phyloP scores from a whole-genome alignment of 495 filamentous ascomycete species.

The Aspergillus sclerotiicarbonarius region DNA sequence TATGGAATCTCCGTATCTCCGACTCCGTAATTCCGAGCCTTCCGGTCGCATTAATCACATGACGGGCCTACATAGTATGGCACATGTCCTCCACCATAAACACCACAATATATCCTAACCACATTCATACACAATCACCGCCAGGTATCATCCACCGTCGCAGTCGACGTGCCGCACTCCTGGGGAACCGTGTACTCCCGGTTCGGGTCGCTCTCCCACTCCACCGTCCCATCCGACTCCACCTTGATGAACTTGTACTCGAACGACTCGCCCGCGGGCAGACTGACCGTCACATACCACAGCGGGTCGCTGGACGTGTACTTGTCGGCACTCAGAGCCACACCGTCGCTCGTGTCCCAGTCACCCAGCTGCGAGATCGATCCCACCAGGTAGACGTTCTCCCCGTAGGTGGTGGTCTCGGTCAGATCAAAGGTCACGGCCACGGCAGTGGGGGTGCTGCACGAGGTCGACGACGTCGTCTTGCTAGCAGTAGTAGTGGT shows the following conservation, averaged over 20 bases:
- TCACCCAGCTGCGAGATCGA: slow-evolving; percentile 52
- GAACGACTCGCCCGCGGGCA: slow-evolving; percentile 53
- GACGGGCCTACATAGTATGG: neutral
- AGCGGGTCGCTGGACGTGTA: slow-evolving; percentile 57
- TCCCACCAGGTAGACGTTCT: slow-evolving; percentile 60
- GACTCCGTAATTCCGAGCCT: no score
- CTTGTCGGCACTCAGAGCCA: slow-evolving; percentile 49
- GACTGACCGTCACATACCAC: slow-evolving; percentile 53
- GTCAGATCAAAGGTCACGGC: slow-evolving; percentile 59
- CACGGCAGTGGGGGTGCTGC: slow-evolving; percentile 46
- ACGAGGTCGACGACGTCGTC: slow-evolving; percentile 27
- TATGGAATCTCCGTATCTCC: neutral
- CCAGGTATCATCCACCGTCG: slow-evolving; percentile 36
- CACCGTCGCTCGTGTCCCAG: slow-evolving; percentile 51
- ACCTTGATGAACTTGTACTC: slow-evolving; percentile 70
- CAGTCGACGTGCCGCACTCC: slow-evolving; percentile 42
- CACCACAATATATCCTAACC: neutral
- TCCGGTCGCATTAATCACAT: no score
- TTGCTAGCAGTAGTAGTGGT: slow-evolving; percentile 7
- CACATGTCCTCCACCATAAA: neutral
- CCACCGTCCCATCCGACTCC: slow-evolving; percentile 49
- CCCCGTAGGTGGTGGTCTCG: slow-evolving; percentile 53
- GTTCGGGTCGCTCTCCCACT: slow-evolving; percentile 67
- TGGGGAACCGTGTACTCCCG: slow-evolving; percentile 53
- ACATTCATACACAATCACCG: slow-evolving; percentile 10